phyloP scores from a whole-genome alignment of 176 grass and related monocot species.

The bread wheat (Triticum aestivum) region IWGSC_CS_RefSeq_v2.1 NC_057808.1:11530925-11531424 shows the following conservation, averaged over 20 bases:
- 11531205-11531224: background rate
- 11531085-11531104: too few relatives aligned
- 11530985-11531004: too few relatives aligned
- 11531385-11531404: background rate
- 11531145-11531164: conserved; percentile 69
- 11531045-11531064: too few relatives aligned
- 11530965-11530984: too few relatives aligned
- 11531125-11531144: conserved; percentile 72
- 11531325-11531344: conserved; percentile 14
- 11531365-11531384: background rate
- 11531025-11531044: too few relatives aligned
- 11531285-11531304: conserved; percentile 79
- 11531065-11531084: too few relatives aligned
- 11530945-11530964: too few relatives aligned
- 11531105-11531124: conserved; percentile 61
- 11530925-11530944: too few relatives aligned
- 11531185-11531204: background rate
- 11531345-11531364: conserved; percentile 20
- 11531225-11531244: background rate
- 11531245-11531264: background rate
- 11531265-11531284: conserved; percentile 86
- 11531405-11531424: too few relatives aligned
- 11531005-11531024: too few relatives aligned
- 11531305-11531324: conserved; percentile 58
- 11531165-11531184: conserved; percentile 91